A percentile compares a stretch with the other conserved stretches of the same genome.
These are phyloP conservation scores for Corylus americana DNA, from an alignment of 306 rosid species.

Conservation along the genomic window DNA sequence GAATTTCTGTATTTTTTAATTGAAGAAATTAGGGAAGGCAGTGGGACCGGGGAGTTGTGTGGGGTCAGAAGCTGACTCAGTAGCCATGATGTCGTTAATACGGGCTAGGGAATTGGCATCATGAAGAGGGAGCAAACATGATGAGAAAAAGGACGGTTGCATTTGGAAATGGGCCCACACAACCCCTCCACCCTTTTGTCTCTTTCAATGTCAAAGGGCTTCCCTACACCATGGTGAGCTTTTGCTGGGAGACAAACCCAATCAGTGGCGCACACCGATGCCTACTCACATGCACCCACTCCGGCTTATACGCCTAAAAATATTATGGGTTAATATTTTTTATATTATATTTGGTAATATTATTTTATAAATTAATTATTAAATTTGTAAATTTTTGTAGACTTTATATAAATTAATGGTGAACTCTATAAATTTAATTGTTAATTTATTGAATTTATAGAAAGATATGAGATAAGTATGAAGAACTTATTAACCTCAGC, in stretches of 20 bases:
- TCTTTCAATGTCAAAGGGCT: slow-evolving; percentile 21
- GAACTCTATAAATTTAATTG: too few relatives aligned
- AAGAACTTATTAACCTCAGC: too few relatives aligned
- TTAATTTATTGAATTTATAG: too few relatives aligned
- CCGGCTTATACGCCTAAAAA: too few relatives aligned
- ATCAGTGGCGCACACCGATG: slow-evolving; percentile 16
- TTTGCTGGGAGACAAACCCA: slow-evolving; percentile 20
- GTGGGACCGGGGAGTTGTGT: slow-evolving; percentile 1
- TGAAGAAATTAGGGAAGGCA: not conserved
- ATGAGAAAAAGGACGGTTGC: slow-evolving; percentile 32
- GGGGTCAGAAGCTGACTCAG: slow-evolving; percentile 32
- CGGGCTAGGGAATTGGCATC: slow-evolving; percentile 42
- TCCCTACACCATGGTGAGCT: not conserved
- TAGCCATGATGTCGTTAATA: slow-evolving; percentile 34
- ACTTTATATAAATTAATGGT: too few relatives aligned
- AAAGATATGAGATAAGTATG: too few relatives aligned
- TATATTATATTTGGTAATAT: too few relatives aligned
- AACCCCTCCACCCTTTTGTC: slow-evolving; percentile 14
- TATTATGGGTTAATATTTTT: not conserved
- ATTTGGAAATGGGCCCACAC: slow-evolving; percentile 28
- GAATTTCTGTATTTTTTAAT: too few relatives aligned
- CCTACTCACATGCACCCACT: not conserved
- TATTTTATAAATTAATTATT: too few relatives aligned
- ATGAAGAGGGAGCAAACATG: slow-evolving; percentile 36
- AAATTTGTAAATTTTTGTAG: too few relatives aligned